Percentiles rank a stretch among this genome's conserved stretches.
These are phyloP conservation scores for Fusarium sp. DNA, from an alignment of 2,329 filamentous ascomycete genomes.

Conservation along the genomic window DNA sequence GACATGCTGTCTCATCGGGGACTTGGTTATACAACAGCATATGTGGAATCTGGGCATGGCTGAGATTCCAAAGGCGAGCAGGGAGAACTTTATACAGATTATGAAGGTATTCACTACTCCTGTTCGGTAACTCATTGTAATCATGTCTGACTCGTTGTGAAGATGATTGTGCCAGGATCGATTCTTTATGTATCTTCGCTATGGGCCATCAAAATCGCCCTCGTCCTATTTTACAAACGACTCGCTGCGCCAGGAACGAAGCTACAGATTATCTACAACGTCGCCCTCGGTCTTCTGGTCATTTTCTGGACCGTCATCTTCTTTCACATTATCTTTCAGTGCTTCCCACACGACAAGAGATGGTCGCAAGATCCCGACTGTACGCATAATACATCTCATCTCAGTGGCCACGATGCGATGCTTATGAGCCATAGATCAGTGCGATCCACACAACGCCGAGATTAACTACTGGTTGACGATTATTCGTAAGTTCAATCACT, in stretches of 20 bases:
- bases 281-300: conserved; percentile 45
- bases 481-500: conserved; percentile 8
- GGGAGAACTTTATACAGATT: conserved; percentile 38
- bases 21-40: conserved; percentile 36
- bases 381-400: neutral
- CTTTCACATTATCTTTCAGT: conserved; percentile 53
- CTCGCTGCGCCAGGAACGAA: conserved; percentile 49
- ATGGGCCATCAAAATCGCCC: conserved; percentile 54
- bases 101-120: conserved; percentile 31
- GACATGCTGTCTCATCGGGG: conserved; percentile 34
- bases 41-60: conserved; percentile 44
- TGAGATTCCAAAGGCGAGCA: conserved; percentile 32
- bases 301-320: conserved; percentile 48
- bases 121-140: neutral
- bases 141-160: neutral
- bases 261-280: conserved; percentile 51
- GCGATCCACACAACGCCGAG: conserved; percentile 24
- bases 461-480: conserved; percentile 40
- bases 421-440: conserved; percentile 29
- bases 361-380: conserved; percentile 44
- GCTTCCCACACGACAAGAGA: conserved; percentile 47
- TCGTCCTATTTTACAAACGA: conserved; percentile 55
- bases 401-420: neutral
- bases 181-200: conserved; percentile 53
- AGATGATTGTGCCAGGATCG: conserved; percentile 55